Percentiles rank a stretch among this genome's conserved stretches.
Evolutionary conservation across 1,284 basidiomycete species (phyloP).

Genomic region (Phenoliferia sp.): DNA sequence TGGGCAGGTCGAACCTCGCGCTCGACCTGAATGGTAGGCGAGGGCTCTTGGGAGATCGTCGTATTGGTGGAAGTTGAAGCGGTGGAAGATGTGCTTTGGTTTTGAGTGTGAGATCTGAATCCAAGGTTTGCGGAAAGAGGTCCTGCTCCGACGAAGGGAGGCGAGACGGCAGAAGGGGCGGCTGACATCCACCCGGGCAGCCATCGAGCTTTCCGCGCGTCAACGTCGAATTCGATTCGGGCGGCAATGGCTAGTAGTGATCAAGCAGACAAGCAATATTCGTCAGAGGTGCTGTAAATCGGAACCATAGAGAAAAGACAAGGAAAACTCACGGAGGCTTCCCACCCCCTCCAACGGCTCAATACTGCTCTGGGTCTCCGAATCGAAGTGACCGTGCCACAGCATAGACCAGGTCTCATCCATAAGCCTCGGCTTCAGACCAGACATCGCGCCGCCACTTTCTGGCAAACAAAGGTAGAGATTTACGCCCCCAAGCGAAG

Average conservation of each 20-base stretch:
- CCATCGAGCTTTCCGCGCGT: slow-evolving; percentile 26
- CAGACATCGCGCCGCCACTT: not conserved
- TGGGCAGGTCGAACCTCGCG: not conserved
- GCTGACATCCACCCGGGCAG: slow-evolving; percentile 10
- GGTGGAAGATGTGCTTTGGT: not conserved
- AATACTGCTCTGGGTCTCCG: not conserved
- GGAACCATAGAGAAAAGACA: not conserved
- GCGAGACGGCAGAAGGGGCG: not conserved
- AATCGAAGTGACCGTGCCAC: slow-evolving; percentile 8
- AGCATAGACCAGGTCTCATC: slow-evolving; percentile 9
- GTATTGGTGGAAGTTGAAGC: not conserved
- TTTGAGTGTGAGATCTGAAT: not conserved
- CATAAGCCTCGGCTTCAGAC: slow-evolving; percentile 15
- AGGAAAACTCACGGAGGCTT: slow-evolving; percentile 8
- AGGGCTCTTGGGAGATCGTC: not conserved
- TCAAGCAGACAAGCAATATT: not conserved
- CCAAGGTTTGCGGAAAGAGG: not conserved
- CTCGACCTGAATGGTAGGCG: not conserved
- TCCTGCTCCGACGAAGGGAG: not conserved
- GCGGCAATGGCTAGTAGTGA: slow-evolving; percentile 26
- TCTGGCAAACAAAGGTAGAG: slow-evolving; percentile 24
- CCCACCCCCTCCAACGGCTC: not conserved
- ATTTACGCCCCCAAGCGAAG: slow-evolving; percentile 23
- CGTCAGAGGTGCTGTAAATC: not conserved
- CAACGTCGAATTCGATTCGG: slow-evolving; percentile 32